Evolutionary conservation across 768 basidiomycete species (phyloP).

Genomic region (Neoboletus brunneissimus): DNA sequence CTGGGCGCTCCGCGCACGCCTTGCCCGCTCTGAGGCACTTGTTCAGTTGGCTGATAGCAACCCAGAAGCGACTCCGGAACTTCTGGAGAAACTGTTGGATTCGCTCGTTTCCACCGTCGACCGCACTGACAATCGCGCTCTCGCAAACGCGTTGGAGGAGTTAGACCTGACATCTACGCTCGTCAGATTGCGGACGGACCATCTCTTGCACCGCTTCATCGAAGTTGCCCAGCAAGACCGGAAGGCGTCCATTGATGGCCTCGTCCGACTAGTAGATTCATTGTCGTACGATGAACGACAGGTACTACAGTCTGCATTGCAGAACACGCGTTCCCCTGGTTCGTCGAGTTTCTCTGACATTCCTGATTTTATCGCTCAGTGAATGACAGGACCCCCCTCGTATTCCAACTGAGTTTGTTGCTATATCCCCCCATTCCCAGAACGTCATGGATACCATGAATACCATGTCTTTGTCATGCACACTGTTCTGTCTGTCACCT

Average conservation of each 20-base stretch:
- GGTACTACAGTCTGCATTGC: conserved; percentile 57
- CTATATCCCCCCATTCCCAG: neutral
- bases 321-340: conserved; percentile 62
- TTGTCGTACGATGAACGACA: conserved; percentile 72
- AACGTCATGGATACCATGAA: conserved; percentile 10
- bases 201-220: conserved; percentile 63
- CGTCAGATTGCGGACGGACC: conserved; percentile 64
- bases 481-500: neutral
- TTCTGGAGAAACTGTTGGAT: conserved; percentile 62
- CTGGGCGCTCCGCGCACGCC: conserved; percentile 85
- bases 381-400: conserved; percentile 39
- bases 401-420: conserved; percentile 30
- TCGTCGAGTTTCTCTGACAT: conserved; percentile 22
- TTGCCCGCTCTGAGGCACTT: conserved; percentile 66
- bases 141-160: conserved; percentile 66
- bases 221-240: conserved; percentile 70
- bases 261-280: conserved; percentile 68
- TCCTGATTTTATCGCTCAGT: conserved; percentile 2
- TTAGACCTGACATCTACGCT: conserved; percentile 64
- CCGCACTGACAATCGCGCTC: conserved; percentile 50
- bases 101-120: conserved; percentile 56
- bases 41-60: conserved; percentile 64
- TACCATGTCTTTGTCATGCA: conserved; percentile 1
- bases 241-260: conserved; percentile 71
- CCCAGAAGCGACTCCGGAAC: conserved; percentile 65